Evolutionary conservation across 2,329 filamentous ascomycete species (phyloP).

Genomic region (Paecilomyces niveus): DNA sequence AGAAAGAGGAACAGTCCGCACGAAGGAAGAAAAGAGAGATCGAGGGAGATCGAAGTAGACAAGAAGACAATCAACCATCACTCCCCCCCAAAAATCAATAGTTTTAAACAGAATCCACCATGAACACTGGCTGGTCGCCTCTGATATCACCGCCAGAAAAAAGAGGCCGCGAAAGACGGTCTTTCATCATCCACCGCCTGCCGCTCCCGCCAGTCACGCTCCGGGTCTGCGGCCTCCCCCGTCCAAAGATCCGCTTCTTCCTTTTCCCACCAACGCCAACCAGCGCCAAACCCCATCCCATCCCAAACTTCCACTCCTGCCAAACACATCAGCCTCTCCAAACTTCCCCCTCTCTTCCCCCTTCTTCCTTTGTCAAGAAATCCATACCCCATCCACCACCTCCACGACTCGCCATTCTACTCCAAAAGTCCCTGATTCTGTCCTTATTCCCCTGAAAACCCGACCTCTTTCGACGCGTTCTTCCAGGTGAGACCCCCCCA

Average conservation of each 20-base stretch:
- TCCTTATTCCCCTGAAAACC: background rate
- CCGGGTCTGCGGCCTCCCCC: constrained; percentile 2
- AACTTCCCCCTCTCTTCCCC: constrained; percentile 5
- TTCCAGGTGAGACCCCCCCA: background rate
- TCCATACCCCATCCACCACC: constrained; percentile 11
- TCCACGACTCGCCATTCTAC: constrained; percentile 10
- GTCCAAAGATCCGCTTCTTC: constrained; percentile 4
- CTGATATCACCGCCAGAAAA: background rate
- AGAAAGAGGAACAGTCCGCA: background rate
- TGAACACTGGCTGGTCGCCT: background rate
- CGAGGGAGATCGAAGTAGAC: background rate
- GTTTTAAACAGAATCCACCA: background rate
- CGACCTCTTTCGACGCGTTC: background rate
- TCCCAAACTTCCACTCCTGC: constrained; percentile 14
- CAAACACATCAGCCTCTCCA: constrained; percentile 13
- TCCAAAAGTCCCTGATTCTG: background rate
- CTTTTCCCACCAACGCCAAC: background rate
- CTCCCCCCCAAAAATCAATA: too few relatives aligned
- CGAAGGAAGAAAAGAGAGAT: background rate
- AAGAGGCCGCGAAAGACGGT: background rate
- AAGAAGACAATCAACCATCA: background rate
- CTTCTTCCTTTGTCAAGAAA: background rate
- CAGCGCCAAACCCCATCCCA: constrained; percentile 9
- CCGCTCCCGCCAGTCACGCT: constrained; percentile 3
- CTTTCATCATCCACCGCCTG: constrained; percentile 6